Evolutionary conservation across 305 asterid species (phyloP), one percentile per base, ranked within the genome.

Genomic region (Fraxinus sp.): DNA sequence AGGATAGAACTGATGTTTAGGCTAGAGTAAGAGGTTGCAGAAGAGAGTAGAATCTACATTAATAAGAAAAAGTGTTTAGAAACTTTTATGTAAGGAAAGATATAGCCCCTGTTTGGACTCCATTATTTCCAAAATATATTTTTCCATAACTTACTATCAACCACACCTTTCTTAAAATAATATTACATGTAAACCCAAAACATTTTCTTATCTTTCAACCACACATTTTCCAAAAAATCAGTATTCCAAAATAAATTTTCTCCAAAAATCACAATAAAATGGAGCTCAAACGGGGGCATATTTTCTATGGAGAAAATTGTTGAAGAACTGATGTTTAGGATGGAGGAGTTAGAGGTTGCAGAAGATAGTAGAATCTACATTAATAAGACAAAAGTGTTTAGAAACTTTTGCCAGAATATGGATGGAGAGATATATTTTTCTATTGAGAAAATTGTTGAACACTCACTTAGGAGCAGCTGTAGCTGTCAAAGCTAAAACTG

Each of bases 391-490:
- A 11, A 83, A 66, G 41, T n/a, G 77, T 46, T 68, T 70, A 80
- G 78, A 49, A 71, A 35, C 55, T 64, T 77, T 77, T 13, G 33
- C 7, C 49, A 78, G 70, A 74, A 36, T 28, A 76, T 37, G n/a
- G 57, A 73, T 71, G 73, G 77, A 33, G 78, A 71, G 70, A 81
- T 20, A 26, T 26, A 32, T 59, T 22, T 30, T 82, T 35, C 36
- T 83, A 84, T 66, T 76, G 75, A 80, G 30, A 82, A 59, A 82
- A 77, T 66, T 79, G 74, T 77, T 71, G 52, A 83, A 80, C 52
- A 91, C 99, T 96, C 90, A 96, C 99, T 92, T 96, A 73, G 98
- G 98, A 89, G 82, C 95, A 86, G 99, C 99, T 79, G 99, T 96
- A 84, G 99, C 99, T 80, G 99, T 96, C 96, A 96, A 87, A 24